These are phyloP conservation scores for Niebla homalea DNA, from an alignment of 495 filamentous ascomycete species.

Conservation along the genomic window DNA sequence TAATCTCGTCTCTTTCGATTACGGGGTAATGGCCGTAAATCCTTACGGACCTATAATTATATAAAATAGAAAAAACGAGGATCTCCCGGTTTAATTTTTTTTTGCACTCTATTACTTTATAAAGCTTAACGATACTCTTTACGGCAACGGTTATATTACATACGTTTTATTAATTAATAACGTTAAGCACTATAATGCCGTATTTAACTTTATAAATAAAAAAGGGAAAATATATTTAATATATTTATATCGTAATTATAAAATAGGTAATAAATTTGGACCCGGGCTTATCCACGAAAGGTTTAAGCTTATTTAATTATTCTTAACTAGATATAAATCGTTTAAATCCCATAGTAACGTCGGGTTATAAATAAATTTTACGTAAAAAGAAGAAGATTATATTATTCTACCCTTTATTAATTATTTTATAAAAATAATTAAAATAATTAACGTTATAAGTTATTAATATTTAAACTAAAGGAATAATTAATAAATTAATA, in stretches of 20 bases:
- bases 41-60: slow-evolving; percentile 24
- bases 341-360: slow-evolving; percentile 20
- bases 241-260: slow-evolving; percentile 26
- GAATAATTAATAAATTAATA: not conserved
- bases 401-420: slow-evolving; percentile 30
- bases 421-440: slow-evolving; percentile 22
- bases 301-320: too few relatives aligned
- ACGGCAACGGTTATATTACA: slow-evolving; percentile 30
- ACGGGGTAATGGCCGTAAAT: slow-evolving; percentile 27
- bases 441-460: slow-evolving; percentile 17
- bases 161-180: slow-evolving; percentile 25
- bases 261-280: slow-evolving; percentile 20
- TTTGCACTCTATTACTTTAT: slow-evolving; percentile 19
- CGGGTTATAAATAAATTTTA: slow-evolving; percentile 15
- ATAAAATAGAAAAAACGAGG: slow-evolving; percentile 31
- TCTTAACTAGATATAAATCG: slow-evolving; percentile 26
- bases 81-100: slow-evolving; percentile 28
- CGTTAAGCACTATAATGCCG: slow-evolving; percentile 20
- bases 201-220: slow-evolving; percentile 27
- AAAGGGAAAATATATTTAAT: slow-evolving; percentile 32
- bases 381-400: not conserved
- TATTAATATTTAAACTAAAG: not conserved
- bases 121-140: slow-evolving; percentile 25
- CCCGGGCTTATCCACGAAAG: slow-evolving; percentile 24
- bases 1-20: slow-evolving; percentile 16